Conservation (phyloP, 2,329 filamentous ascomycete species). For the Hymenoscyphus fructigenus region DNA sequence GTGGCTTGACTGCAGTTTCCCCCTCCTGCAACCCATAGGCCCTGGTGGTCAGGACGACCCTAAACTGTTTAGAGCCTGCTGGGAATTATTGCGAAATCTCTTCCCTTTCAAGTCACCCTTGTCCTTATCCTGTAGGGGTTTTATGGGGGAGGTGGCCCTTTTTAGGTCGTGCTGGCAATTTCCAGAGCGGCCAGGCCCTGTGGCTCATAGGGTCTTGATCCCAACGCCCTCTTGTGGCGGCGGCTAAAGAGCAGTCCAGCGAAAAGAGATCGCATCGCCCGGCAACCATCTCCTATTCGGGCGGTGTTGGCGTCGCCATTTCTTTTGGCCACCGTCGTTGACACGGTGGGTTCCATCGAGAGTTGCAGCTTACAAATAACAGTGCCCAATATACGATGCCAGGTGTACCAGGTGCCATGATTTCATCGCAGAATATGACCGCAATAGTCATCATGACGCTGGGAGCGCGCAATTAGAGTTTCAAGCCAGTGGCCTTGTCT, state of each 20-base stretch:
- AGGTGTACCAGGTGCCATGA: background rate
- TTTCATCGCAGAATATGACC: background rate
- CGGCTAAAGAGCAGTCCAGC: too few species aligned
- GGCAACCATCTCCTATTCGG: background rate
- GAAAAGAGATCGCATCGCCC: background rate
- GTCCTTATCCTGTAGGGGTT: background rate
- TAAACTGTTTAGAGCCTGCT: background rate
- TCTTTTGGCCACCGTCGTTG: background rate
- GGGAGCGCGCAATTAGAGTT: background rate
- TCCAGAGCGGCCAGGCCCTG: background rate
- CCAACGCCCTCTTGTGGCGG: background rate
- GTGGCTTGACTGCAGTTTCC: too few species aligned
- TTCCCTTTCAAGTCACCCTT: background rate
- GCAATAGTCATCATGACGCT: background rate
- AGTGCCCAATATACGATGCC: conserved; percentile 1
- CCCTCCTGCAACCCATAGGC: too few species aligned
- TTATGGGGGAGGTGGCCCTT: background rate
- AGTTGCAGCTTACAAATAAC: background rate
- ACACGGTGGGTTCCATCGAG: background rate
- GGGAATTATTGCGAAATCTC: background rate
- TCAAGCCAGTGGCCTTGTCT: background rate
- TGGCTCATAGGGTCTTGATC: background rate
- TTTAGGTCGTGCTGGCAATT: background rate
- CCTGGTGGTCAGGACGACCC: background rate
- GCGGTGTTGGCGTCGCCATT: conserved; percentile 1